phyloP scores from a whole-genome alignment of 371 early-diverging fungal species.

The Mortierella sp. region DNA sequence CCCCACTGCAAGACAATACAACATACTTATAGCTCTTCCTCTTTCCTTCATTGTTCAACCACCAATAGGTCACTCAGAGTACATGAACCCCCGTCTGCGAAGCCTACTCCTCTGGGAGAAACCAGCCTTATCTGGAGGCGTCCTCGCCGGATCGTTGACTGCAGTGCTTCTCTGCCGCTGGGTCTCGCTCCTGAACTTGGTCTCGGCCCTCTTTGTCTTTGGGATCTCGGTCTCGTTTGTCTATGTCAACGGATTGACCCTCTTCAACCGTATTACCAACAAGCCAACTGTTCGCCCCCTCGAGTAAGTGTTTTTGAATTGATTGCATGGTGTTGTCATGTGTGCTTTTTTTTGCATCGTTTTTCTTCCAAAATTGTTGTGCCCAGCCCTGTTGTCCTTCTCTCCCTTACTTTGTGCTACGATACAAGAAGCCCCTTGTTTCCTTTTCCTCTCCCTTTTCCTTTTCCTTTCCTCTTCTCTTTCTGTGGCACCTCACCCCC shows the following conservation, averaged over 20 bases:
- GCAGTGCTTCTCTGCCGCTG: constrained; percentile 66
- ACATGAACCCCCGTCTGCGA: constrained; percentile 60
- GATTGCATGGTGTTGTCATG: background rate
- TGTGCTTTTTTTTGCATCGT: background rate
- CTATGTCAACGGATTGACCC: constrained; percentile 64
- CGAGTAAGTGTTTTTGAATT: constrained; percentile 24
- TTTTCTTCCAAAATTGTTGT: background rate
- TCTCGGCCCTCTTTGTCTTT: constrained; percentile 64
- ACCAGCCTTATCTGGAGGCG: constrained; percentile 60
- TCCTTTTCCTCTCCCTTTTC: too few relatives aligned
- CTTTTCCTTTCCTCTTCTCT: too few relatives aligned
- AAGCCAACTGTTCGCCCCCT: constrained; percentile 62
- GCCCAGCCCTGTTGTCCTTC: background rate
- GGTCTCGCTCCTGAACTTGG: constrained; percentile 66
- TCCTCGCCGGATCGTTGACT: constrained; percentile 56
- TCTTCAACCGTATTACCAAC: constrained; percentile 57
- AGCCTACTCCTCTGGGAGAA: constrained; percentile 70
- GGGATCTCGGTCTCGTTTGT: constrained; percentile 65
- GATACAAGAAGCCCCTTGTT: background rate
- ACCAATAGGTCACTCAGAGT: constrained; percentile 58
- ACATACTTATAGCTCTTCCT: background rate
- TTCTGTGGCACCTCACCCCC: background rate
- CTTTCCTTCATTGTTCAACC: background rate
- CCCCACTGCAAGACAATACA: background rate
- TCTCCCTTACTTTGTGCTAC: background rate